These are phyloP conservation scores for Penicillium riverlandense DNA, from an alignment of 495 filamentous ascomycete species.

Conservation along the genomic window DNA sequence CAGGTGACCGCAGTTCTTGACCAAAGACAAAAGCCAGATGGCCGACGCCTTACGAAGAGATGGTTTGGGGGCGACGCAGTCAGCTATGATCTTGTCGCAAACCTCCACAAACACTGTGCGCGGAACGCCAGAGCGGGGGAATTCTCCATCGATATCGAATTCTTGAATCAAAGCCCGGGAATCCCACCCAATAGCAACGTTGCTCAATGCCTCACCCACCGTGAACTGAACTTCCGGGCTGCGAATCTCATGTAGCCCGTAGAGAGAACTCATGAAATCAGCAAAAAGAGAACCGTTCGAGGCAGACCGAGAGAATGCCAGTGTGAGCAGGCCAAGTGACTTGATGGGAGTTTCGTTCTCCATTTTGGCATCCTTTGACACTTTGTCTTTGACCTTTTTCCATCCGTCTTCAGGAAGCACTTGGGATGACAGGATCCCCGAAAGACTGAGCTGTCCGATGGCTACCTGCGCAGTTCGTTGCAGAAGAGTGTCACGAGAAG, in stretches of 20 bases:
- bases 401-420: constrained; percentile 29
- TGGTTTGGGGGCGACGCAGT: constrained; percentile 78
- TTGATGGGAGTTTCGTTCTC: constrained; percentile 76
- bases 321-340: constrained; percentile 61
- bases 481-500: constrained; percentile 48
- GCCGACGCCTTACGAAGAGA: constrained; percentile 80
- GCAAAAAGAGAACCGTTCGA: constrained; percentile 19
- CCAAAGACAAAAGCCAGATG: constrained; percentile 88
- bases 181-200: constrained; percentile 72
- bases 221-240: constrained; percentile 83
- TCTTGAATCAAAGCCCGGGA: constrained; percentile 53
- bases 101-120: constrained; percentile 44
- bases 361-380: constrained; percentile 61
- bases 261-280: constrained; percentile 54
- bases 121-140: constrained; percentile 35
- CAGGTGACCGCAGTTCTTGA: constrained; percentile 80
- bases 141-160: constrained; percentile 51
- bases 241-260: constrained; percentile 70
- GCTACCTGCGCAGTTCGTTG: constrained; percentile 55
- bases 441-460: constrained; percentile 70
- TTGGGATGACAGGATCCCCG: constrained; percentile 43
- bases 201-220: constrained; percentile 77
- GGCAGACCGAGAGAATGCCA: constrained; percentile 39
- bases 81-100: constrained; percentile 59
- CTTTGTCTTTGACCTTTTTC: constrained; percentile 46